These are phyloP conservation scores for Yamadazyma pseudoaaseri DNA, from an alignment of 1,139 yeast species.

Conservation along the genomic window DNA sequence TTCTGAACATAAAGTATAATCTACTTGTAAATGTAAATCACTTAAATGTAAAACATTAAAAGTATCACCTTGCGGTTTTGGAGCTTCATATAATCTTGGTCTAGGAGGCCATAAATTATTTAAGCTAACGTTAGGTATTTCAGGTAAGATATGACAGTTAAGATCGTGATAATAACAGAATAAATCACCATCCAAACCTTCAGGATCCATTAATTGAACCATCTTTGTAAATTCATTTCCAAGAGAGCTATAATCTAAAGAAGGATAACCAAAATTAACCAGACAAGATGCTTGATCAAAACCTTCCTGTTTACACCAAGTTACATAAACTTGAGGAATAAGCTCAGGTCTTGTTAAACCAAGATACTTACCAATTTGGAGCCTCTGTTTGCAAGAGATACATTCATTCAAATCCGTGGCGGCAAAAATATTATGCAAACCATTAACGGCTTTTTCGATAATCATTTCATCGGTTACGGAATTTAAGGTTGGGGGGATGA, in stretches of 20 bases:
- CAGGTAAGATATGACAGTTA: constrained; percentile 45
- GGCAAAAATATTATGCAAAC: no score
- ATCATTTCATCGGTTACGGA: no score
- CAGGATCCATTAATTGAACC: constrained; percentile 46
- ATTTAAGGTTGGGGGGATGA: no score
- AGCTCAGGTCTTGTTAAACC: constrained; percentile 41
- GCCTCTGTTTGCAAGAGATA: background rate
- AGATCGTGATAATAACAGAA: constrained; percentile 55
- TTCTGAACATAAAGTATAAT: constrained; percentile 24
- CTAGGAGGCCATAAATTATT: constrained; percentile 39
- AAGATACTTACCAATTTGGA: constrained; percentile 22
- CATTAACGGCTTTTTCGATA: no score
- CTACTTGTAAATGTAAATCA: constrained; percentile 26
- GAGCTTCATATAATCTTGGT: constrained; percentile 28
- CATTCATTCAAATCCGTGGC: background rate
- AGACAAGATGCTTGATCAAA: constrained; percentile 22
- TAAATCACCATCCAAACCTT: constrained; percentile 50
- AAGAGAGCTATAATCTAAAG: constrained; percentile 18
- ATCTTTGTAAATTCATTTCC: constrained; percentile 45
- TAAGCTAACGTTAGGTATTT: constrained; percentile 39
- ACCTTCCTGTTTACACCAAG: constrained; percentile 45
- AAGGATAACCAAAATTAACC: constrained; percentile 23
- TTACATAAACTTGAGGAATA: constrained; percentile 36
- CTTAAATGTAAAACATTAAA: constrained; percentile 30
- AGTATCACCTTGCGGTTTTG: constrained; percentile 14